Evolutionary conservation across 192 early-diverging fungal genomes (phyloP).

Genomic region (Coemansia sp.): DNA sequence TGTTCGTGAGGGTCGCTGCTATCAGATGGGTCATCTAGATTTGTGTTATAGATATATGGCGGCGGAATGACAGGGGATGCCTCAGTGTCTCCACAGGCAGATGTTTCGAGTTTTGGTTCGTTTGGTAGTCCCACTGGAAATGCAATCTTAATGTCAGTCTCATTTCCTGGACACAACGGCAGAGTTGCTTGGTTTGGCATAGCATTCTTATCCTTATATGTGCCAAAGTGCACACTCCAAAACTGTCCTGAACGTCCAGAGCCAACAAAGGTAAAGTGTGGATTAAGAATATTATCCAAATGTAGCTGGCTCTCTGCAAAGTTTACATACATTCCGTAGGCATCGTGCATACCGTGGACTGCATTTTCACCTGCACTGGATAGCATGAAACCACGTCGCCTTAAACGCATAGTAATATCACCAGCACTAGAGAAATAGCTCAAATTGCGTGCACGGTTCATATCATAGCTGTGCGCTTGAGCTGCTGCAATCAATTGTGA

Average conservation of each 20-base stretch:
- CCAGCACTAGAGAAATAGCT: conserved; percentile 32
- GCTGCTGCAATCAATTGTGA: conserved; percentile 35
- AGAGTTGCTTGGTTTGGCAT: conserved; percentile 22
- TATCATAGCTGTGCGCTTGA: conserved; percentile 51
- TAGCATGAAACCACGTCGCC: conserved; percentile 37
- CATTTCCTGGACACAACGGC: conserved; percentile 45
- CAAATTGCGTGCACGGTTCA: conserved; percentile 42
- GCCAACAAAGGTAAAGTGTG: conserved; percentile 25
- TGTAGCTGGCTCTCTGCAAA: conserved; percentile 38
- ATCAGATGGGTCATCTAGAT: neutral
- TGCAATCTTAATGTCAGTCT: conserved; percentile 31
- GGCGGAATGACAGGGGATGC: conserved; percentile 25
- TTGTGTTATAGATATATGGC: conserved; percentile 22
- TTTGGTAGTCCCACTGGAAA: conserved; percentile 36
- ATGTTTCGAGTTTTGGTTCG: conserved; percentile 17
- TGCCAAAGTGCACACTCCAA: conserved; percentile 36
- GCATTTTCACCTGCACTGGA: conserved; percentile 30
- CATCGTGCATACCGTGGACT: conserved; percentile 17
- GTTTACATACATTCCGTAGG: conserved; percentile 13
- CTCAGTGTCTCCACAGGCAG: conserved; percentile 29
- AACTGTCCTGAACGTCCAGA: conserved; percentile 46
- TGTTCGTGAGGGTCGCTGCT: neutral
- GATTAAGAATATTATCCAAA: conserved; percentile 35
- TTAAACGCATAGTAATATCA: conserved; percentile 16
- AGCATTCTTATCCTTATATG: conserved; percentile 7